Evolutionary conservation across 176 grass and related monocot genomes (phyloP).

Genomic region (Aegilops tauschii): DNA sequence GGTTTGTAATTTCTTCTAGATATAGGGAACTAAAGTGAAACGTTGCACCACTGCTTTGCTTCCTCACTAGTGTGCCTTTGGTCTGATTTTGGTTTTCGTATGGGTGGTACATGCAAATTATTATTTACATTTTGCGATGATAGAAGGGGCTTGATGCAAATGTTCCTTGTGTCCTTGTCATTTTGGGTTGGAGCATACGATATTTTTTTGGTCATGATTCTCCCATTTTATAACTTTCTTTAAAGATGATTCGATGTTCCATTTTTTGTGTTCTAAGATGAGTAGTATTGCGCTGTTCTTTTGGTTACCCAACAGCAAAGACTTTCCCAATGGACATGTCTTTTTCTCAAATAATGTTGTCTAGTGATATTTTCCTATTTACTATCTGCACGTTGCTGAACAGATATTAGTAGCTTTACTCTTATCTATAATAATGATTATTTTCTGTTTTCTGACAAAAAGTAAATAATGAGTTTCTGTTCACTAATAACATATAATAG

Average conservation of each 20-base stretch:
- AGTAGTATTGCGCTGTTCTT: neutral
- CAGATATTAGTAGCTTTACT: neutral
- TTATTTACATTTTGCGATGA: neutral
- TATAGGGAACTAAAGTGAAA: neutral
- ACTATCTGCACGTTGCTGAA: neutral
- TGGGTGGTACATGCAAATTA: neutral
- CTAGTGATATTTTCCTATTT: neutral
- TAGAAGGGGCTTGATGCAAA: neutral
- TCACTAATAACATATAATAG: neutral
- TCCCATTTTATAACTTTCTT: neutral
- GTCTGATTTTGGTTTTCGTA: neutral
- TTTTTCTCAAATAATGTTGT: neutral
- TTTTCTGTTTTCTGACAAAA: neutral
- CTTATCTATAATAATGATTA: neutral
- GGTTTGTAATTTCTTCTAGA: neutral
- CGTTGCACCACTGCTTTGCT: neutral
- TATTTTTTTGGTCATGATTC: constrained; percentile 2
- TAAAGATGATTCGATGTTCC: neutral
- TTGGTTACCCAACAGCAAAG: neutral
- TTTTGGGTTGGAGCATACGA: neutral
- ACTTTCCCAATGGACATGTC: neutral
- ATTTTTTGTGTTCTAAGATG: constrained; percentile 1
- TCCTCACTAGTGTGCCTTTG: neutral
- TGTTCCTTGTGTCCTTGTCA: constrained; percentile 14
- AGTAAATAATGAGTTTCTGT: neutral